Conservation (phyloP, 2,329 filamentous ascomycete genomes). For the Claviceps digitariae region DNA sequence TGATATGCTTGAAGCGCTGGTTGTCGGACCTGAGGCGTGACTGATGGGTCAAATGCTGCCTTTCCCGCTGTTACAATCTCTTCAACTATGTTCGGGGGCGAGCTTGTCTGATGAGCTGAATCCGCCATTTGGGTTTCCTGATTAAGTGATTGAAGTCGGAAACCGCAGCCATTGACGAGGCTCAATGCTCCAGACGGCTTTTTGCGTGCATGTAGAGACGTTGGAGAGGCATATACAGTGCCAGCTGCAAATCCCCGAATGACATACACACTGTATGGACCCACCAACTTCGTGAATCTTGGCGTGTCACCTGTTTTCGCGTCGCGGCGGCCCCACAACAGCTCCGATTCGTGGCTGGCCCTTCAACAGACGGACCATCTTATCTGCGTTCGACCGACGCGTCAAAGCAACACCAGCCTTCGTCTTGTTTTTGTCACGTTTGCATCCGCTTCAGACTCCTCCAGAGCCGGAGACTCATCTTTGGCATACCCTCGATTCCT, state of each 20-base stretch:
- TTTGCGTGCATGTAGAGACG: background rate
- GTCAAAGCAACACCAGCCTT: background rate
- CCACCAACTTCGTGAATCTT: background rate
- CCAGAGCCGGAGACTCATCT: background rate
- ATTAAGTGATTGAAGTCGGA: background rate
- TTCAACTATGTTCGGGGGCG: conserved; percentile 20
- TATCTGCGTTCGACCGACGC: background rate
- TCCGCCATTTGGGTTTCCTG: conserved; percentile 13
- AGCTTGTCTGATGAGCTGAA: conserved; percentile 8
- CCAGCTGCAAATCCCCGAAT: background rate
- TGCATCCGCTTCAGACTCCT: background rate
- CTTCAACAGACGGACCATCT: too few species aligned
- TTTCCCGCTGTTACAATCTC: conserved; percentile 26
- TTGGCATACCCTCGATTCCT: background rate
- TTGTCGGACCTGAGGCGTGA: conserved; percentile 19
- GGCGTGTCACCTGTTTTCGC: conserved; percentile 16
- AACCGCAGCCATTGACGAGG: background rate
- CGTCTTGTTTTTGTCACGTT: background rate
- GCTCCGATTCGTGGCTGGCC: too few species aligned
- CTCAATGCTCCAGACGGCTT: background rate
- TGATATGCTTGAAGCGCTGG: conserved; percentile 27
- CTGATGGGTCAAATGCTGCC: conserved; percentile 34
- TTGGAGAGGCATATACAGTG: background rate
- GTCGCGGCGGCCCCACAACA: conserved; percentile 2
- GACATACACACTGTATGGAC: background rate